phyloP scores from a whole-genome alignment of 768 basidiomycete genomes.

The Hygrocybe punicea region DNA sequence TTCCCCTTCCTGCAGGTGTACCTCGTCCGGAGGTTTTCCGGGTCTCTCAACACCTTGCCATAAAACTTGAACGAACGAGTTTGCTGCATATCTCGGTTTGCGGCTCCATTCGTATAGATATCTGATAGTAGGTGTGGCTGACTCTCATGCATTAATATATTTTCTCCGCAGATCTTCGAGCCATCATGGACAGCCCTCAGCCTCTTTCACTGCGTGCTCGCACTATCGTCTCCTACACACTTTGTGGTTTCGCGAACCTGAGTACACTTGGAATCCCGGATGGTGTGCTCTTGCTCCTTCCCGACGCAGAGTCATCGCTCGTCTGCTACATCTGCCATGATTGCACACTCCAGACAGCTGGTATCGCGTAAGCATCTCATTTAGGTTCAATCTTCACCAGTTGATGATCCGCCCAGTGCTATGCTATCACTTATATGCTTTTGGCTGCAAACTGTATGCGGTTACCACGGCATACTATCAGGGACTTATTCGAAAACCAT shows the following conservation, averaged over 20 bases:
- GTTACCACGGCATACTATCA: no score
- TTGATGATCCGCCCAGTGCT: conserved; percentile 2
- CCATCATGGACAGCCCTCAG: conserved; percentile 40
- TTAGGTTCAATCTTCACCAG: not conserved
- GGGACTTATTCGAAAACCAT: no score
- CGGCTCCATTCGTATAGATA: not conserved
- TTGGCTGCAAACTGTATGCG: no score
- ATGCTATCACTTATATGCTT: no score
- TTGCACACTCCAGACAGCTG: conserved; percentile 60
- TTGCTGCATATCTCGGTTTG: conserved; percentile 58
- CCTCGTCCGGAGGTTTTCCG: conserved; percentile 74
- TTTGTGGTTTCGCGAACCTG: conserved; percentile 90
- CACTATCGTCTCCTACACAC: conserved; percentile 80
- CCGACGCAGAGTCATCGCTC: conserved; percentile 66
- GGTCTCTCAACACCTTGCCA: conserved; percentile 78
- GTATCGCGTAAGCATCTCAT: conserved; percentile 47
- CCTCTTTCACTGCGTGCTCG: conserved; percentile 70
- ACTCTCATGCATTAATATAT: no score
- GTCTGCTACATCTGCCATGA: conserved; percentile 66
- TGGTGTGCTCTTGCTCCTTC: conserved; percentile 74
- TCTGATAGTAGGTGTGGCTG: not conserved
- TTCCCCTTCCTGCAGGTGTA: conserved; percentile 48
- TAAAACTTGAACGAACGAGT: conserved; percentile 85
- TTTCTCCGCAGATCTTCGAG: conserved; percentile 42
- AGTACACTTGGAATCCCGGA: conserved; percentile 85